Evolutionary conservation across 805 yeast species (phyloP).

Genomic region (Torulaspora gathmanii): DNA sequence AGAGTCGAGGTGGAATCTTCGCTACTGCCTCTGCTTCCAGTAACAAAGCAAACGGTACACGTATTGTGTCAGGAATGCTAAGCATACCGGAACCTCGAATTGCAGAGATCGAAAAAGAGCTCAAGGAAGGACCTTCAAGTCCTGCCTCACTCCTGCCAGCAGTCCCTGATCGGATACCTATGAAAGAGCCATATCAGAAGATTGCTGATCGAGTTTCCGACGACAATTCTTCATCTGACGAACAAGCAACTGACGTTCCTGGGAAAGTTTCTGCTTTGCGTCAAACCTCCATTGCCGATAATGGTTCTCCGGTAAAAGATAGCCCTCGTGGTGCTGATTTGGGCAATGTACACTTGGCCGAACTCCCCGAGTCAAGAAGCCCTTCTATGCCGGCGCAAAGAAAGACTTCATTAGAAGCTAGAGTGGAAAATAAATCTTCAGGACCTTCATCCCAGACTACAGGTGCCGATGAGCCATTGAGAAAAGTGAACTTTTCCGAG

Average conservation of each 20-base stretch:
- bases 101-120: constrained; percentile 38
- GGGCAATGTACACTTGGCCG: constrained; percentile 30
- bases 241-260: constrained; percentile 14
- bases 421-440: constrained; percentile 12
- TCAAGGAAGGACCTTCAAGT: constrained; percentile 39
- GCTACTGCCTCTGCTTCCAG: constrained; percentile 7
- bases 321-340: constrained; percentile 19
- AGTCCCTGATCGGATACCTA: constrained; percentile 34
- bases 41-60: constrained; percentile 21
- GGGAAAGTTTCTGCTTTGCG: constrained; percentile 16
- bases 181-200: constrained; percentile 33
- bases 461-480: constrained; percentile 16
- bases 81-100: constrained; percentile 43
- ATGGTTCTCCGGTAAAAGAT: constrained; percentile 30
- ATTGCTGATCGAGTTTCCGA: constrained; percentile 11
- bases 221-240: constrained; percentile 17
- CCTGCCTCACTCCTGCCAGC: constrained; percentile 35
- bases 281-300: constrained; percentile 34
- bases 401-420: constrained; percentile 27
- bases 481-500: constrained; percentile 25
- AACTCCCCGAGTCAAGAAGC: constrained; percentile 23
- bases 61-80: constrained; percentile 44
- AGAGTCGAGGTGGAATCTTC: constrained; percentile 15
- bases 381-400: constrained; percentile 16
- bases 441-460: constrained; percentile 1